Base-by-base conservation (phyloP, 1,284 basidiomycete genomes). In the Pterulicium gracile region DNA sequence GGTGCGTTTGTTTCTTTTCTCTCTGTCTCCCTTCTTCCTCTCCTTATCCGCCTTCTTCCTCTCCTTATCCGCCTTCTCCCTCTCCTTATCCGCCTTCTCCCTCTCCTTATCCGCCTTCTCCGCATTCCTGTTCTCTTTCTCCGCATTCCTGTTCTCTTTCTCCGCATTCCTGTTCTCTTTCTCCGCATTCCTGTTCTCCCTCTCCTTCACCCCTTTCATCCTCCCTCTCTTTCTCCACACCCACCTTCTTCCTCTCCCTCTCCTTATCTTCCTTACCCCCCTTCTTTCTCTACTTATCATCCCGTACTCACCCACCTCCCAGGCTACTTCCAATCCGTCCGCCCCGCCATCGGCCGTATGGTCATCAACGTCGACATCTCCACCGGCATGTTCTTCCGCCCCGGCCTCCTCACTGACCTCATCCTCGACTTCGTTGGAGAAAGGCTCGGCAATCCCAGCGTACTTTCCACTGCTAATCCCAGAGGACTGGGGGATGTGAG, bases 291-390 rank as follows among this genome's bases (percentile, higher is more conserved):
- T 15, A 34, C 10, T 10, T 34, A 10, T 15, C 10, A 34, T 10
- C 12, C 27, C 27, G 27, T 34, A 15, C 12, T 34, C 24, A 5
- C 20, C 21, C 4, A 19, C 18, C 20, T 18, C 17, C 19, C 3
- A 4, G 54, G 54, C 0, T 77, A 77, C 48, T 79, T 79, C 58
- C 75, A 79, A 55, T 77, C 73, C 0, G 68, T 80, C 14, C 67
- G 79, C 14, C 79, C 79, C 3, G 73, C 69, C 0, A 61, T 73
- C 3, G 68, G 68, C 1, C 63, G 60, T 2, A 69, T 81, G 58
- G 53, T 80, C 12, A 68, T 81, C 56, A 81, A 81, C 47, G 67
- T 81, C 47, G 79, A 81, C 47, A 81, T 80, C 40, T 70, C 70
- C 1, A 80, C 79, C 0, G 79, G 73, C 1, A 65, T 73, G 1